Evolutionary conservation across 371 early-diverging fungal genomes (phyloP).

Genomic region (Mortierella sp.): DNA sequence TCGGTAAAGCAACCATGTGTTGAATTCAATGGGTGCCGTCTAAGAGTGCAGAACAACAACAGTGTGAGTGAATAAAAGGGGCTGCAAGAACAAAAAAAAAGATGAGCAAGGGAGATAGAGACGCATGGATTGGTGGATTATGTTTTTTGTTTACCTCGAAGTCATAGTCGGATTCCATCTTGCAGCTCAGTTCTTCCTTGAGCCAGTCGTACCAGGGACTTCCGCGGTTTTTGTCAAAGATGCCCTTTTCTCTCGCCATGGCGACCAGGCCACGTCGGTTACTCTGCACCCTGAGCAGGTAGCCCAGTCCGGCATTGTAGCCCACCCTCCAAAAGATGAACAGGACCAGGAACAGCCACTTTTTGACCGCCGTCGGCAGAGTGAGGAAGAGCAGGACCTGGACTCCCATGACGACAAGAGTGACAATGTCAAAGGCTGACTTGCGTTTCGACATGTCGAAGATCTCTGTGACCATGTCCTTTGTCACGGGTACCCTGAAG

Average conservation of each 20-base stretch:
- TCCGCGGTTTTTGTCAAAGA: slow-evolving; percentile 69
- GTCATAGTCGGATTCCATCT: slow-evolving; percentile 90
- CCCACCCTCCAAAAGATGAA: slow-evolving; percentile 90
- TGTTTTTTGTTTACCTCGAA: slow-evolving; percentile 69
- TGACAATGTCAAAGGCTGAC: slow-evolving; percentile 82
- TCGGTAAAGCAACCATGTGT: slow-evolving; percentile 95
- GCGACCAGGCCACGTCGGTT: slow-evolving; percentile 78
- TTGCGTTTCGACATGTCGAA: slow-evolving; percentile 76
- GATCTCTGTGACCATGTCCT: slow-evolving; percentile 81
- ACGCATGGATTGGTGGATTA: background rate
- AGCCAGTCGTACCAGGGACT: slow-evolving; percentile 69
- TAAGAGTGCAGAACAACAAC: background rate
- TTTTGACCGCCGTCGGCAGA: slow-evolving; percentile 65
- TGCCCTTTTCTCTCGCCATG: slow-evolving; percentile 69
- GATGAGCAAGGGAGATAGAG: background rate
- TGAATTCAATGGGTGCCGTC: slow-evolving; percentile 92
- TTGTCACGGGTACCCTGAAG: slow-evolving; percentile 83
- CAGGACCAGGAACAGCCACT: slow-evolving; percentile 71
- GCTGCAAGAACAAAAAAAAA: background rate
- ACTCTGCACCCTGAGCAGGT: slow-evolving; percentile 86
- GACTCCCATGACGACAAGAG: slow-evolving; percentile 74
- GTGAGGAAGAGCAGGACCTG: slow-evolving; percentile 77
- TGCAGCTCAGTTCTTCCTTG: slow-evolving; percentile 79
- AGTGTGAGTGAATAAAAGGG: background rate
- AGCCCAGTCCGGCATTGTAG: slow-evolving; percentile 92